These are phyloP conservation scores for Candida vartiovaarae DNA, from an alignment of 805 yeast genomes.

Conservation along the genomic window DNA sequence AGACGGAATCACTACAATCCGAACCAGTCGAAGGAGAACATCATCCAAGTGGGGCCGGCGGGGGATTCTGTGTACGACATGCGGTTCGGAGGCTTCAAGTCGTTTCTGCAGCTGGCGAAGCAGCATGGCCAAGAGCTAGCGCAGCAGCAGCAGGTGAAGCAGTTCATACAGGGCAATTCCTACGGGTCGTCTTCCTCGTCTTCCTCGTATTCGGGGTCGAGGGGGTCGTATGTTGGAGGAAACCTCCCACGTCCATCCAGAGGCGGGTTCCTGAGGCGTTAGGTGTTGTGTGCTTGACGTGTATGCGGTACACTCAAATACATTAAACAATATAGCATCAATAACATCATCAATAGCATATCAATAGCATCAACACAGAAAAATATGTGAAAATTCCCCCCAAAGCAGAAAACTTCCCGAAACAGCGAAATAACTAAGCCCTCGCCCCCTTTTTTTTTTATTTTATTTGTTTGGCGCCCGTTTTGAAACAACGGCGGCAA, in stretches of 20 bases:
- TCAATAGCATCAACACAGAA: too few relatives aligned
- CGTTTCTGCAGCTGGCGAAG: constrained; percentile 27
- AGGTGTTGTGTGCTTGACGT: background rate
- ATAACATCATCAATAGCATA: too few relatives aligned
- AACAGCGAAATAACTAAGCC: too few relatives aligned
- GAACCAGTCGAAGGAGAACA: constrained; percentile 30
- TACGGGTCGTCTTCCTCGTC: too few relatives aligned
- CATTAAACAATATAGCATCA: too few relatives aligned
- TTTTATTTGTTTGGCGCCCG: too few relatives aligned
- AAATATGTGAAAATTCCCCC: too few relatives aligned
- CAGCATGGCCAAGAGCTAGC: constrained; percentile 12
- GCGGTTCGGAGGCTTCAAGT: constrained; percentile 45
- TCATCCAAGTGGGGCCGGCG: constrained; percentile 40
- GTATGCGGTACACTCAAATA: too few relatives aligned
- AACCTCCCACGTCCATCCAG: constrained; percentile 19
- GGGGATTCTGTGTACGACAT: constrained; percentile 38
- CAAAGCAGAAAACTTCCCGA: too few relatives aligned
- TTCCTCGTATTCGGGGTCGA: too few relatives aligned
- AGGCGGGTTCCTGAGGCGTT: constrained; percentile 21
- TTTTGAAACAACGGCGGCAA: background rate
- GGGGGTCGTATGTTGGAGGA: constrained; percentile 1
- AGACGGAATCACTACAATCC: constrained; percentile 22
- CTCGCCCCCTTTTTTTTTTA: too few relatives aligned
- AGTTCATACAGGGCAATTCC: constrained; percentile 5
- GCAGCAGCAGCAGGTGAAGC: constrained; percentile 11